These are phyloP conservation scores for Melanopsichium pennsylvanicum DNA, from an alignment of 1,284 basidiomycete species.

Conservation along the genomic window DNA sequence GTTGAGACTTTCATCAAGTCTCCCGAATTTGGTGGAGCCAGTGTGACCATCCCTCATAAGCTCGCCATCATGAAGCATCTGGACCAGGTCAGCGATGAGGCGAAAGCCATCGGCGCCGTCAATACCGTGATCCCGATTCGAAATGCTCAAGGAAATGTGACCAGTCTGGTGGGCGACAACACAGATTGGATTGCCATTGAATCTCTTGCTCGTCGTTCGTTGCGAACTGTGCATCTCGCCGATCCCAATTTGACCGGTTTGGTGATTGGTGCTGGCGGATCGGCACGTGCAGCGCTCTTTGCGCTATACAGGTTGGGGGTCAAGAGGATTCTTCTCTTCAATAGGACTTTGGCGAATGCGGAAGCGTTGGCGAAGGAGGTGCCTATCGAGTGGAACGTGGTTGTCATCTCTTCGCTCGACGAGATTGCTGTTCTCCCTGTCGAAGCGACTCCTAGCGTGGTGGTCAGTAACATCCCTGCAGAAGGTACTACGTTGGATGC, in stretches of 20 bases:
- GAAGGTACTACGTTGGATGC: conserved; percentile 49
- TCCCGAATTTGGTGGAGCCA: conserved; percentile 88
- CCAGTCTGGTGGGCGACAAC: conserved; percentile 57
- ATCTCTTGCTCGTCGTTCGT: conserved; percentile 27
- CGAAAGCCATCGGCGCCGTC: conserved; percentile 61
- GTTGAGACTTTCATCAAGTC: conserved; percentile 74
- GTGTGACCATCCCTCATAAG: conserved; percentile 74
- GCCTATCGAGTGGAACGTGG: conserved; percentile 59
- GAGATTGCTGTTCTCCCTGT: conserved; percentile 15
- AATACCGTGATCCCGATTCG: conserved; percentile 61
- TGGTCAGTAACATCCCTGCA: conserved; percentile 63
- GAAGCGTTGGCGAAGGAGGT: conserved; percentile 44
- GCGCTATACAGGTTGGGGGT: conserved; percentile 61
- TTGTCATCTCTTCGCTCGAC: conserved; percentile 41
- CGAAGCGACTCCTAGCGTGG: conserved; percentile 24
- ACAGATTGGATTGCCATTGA: conserved; percentile 65
- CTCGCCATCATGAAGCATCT: conserved; percentile 55
- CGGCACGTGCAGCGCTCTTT: conserved; percentile 62
- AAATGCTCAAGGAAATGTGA: conserved; percentile 11
- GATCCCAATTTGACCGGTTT: conserved; percentile 46
- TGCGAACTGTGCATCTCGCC: conserved; percentile 35
- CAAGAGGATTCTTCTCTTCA: conserved; percentile 57
- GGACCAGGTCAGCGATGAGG: conserved; percentile 58
- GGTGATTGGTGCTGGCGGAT: conserved; percentile 64
- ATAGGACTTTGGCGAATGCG: conserved; percentile 61